Conservation (phyloP, 2,329 filamentous ascomycete species). For the Penicillium sp. region DNA sequence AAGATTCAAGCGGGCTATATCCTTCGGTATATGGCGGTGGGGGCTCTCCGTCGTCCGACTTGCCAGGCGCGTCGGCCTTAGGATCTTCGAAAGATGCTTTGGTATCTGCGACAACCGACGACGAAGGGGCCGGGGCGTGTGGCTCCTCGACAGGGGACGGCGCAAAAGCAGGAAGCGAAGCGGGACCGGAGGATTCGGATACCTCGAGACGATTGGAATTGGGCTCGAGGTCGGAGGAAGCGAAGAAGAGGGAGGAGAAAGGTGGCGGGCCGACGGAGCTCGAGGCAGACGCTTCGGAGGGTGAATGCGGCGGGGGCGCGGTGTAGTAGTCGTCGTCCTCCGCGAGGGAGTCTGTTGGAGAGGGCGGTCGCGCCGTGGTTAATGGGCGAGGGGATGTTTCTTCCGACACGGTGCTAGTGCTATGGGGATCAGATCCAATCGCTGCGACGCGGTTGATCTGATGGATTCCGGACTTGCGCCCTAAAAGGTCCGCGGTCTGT, state of each 20-base stretch:
- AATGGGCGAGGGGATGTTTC: slow-evolving; percentile 34
- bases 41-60: slow-evolving; percentile 82
- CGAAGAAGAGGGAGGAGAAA: slow-evolving; percentile 67
- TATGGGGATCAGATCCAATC: slow-evolving; percentile 22
- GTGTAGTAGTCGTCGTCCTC: slow-evolving; percentile 47
- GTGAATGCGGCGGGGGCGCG: slow-evolving; percentile 44
- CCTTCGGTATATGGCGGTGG: slow-evolving; percentile 96
- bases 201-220: slow-evolving; percentile 45
- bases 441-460: slow-evolving; percentile 22
- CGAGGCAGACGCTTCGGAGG: slow-evolving; percentile 49
- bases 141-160: slow-evolving; percentile 56
- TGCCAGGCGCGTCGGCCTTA: slow-evolving; percentile 75
- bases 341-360: slow-evolving; percentile 42
- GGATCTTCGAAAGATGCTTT: slow-evolving; percentile 84
- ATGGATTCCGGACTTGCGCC: slow-evolving; percentile 17
- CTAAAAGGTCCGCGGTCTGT: slow-evolving; percentile 18
- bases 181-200: slow-evolving; percentile 53
- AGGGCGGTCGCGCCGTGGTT: slow-evolving; percentile 50
- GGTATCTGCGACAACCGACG: slow-evolving; percentile 69
- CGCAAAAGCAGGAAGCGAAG: slow-evolving; percentile 55
- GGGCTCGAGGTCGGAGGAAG: slow-evolving; percentile 47
- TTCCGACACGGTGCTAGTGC: slow-evolving; percentile 39
- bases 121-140: slow-evolving; percentile 48
- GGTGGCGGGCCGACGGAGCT: slow-evolving; percentile 60
- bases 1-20: slow-evolving; percentile 86